Base-by-base conservation (phyloP, 257 asterid species). In the Primulina eburnea region DNA sequence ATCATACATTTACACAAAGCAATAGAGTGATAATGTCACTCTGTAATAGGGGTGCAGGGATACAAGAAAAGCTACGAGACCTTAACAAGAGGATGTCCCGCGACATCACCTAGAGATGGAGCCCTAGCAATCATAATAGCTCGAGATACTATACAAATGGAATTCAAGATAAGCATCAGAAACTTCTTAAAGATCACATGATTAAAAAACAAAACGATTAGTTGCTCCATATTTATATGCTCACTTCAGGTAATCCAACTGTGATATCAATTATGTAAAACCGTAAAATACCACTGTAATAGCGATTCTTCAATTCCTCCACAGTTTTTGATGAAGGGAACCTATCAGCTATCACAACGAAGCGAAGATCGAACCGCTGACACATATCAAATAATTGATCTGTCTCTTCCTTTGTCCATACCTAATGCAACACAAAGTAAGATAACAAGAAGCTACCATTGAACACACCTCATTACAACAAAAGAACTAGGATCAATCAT, bases 381-480 rank as follows among this genome's bases (percentile, higher is more conserved):
- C 99, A 94, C 80, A 91, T 69, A 59, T 86, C 97, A 82, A 94
- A 94, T 80, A 94, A 77, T 72, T 83, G 79, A 82, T 89, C 96
- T 1, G 99, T 94, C 84, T 91, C 99, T 79, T 88, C 97, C 89
- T 89, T 94, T 64, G 99, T 91, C 99, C 99, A 94, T 63, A 64
- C 79, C 99, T 94, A 78, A 68, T 26, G 61, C 61, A 40, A 80
- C 59, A 67, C 62, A 32, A 76, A 74, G 17, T 50, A 72, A 60
- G 50, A 58, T 59, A 62, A 72, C 77, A 59, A 62, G 64, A 66
- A 60, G 56, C 18, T 37, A 59, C 40, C 55, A n/a, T 21, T 50
- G 38, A 10, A 29, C 34, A 37, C 55, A 65, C 32, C 26, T 61
- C 68, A 53, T n/a, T 69, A 53, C 59, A 62, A 59, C 16, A 55